Evolutionary conservation across 108 stramenopile genomes (phyloP).

Genomic region (Skeletonema marinoi): DNA sequence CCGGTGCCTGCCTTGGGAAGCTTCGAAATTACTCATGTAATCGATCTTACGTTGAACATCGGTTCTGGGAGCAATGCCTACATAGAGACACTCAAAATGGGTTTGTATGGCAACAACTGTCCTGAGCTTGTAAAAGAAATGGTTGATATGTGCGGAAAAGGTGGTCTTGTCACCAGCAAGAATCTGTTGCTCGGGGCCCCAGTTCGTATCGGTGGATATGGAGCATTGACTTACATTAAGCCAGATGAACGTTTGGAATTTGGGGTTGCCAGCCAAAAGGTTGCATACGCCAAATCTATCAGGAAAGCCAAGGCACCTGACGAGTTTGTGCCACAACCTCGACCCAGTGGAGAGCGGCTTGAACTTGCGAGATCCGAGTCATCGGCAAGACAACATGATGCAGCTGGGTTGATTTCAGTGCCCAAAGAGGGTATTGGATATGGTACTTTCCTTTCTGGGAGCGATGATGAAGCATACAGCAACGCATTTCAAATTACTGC

Average conservation of each 20-base stretch:
- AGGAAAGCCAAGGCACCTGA: conserved; percentile 51
- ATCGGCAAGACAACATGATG: conserved; percentile 51
- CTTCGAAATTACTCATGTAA: conserved; percentile 57
- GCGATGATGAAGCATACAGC: conserved; percentile 76
- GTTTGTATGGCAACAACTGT: conserved; percentile 71
- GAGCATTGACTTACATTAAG: conserved; percentile 53
- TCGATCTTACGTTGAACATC: conserved; percentile 48
- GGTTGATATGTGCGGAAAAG: conserved; percentile 49
- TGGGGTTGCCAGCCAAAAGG: conserved; percentile 72
- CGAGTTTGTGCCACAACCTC: conserved; percentile 67
- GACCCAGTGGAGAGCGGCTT: conserved; percentile 46
- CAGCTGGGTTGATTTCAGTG: conserved; percentile 69
- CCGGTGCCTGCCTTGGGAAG: conserved; percentile 42
- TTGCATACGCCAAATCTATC: conserved; percentile 60
- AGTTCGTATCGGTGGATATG: conserved; percentile 59
- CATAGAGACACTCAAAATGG: conserved; percentile 53
- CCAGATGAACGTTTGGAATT: conserved; percentile 68
- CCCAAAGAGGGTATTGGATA: conserved; percentile 79
- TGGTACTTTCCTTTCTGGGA: conserved; percentile 66
- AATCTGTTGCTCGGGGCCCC: conserved; percentile 60
- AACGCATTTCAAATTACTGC: conserved; percentile 76
- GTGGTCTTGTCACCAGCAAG: conserved; percentile 59
- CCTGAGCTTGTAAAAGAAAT: conserved; percentile 56
- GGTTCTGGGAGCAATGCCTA: conserved; percentile 63
- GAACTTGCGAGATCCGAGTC: conserved; percentile 43